Evolutionary conservation across 1,139 yeast genomes (phyloP), one percentile per base, ranked within the genome.

Genomic region (Geotrichum bryndzae): DNA sequence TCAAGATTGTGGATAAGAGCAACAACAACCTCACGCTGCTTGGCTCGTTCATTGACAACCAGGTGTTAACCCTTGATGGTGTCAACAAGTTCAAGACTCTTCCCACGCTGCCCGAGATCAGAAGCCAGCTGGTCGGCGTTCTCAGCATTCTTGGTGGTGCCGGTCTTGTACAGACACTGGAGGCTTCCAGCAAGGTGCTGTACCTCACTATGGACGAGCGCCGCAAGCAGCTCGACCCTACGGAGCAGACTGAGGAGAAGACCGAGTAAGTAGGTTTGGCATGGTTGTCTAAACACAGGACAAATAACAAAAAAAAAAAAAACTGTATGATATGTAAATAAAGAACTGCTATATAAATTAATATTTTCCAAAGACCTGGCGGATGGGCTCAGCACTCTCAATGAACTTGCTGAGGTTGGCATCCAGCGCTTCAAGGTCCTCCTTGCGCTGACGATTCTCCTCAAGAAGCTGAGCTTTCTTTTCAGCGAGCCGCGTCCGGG

Each of bases 141-240:
- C 83, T 92, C 73, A 86, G 92, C 18, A 77, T 88, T 62, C 81
- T 89, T 66, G 90, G 96, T 64, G 98, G 97, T 70, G 95, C 91
- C 54, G 96, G 96, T 2, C 81, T 92, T 73, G 96, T 89, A 6
- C 84, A 84, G 75, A 89, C 96, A 33, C 81, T 92, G 74, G 87
- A 88, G 75, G 76, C 88, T 35, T 79, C 90, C 23, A 77, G 88
- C 38, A 84, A 84, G 67, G 76, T 79, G 64, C 81, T 92, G 68
- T 89, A 89, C 70, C 79, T 91, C 74, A 88, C 96, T 7, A 76
- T 91, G 75, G 85, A 86, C 64, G 80, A 85, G 66, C 85, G 86
- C 69, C 74, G 79, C 65, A 76, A 83, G 74, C 81, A 82, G 65
- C 70, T 80, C 55, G 72, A 70, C 46, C 60, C 66, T 29, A 29